Evolutionary conservation across 805 yeast species (phyloP).

Genomic region (Metschnikowia noctiluminum): DNA sequence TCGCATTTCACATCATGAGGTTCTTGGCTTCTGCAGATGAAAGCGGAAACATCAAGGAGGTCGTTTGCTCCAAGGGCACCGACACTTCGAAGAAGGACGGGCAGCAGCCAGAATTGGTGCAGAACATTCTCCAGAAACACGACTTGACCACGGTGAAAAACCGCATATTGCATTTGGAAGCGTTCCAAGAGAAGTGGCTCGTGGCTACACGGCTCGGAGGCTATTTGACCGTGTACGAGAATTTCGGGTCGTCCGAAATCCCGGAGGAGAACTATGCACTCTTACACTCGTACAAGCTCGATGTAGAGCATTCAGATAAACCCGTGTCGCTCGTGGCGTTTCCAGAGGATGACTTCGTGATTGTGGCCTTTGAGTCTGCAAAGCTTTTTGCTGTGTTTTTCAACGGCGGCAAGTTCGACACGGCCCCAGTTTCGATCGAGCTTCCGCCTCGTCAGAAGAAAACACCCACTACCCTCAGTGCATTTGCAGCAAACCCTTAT

Average conservation of each 20-base stretch:
- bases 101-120: conserved; percentile 57
- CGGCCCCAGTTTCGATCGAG: conserved; percentile 28
- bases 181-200: conserved; percentile 32
- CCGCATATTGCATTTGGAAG: conserved; percentile 33
- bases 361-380: conserved; percentile 48
- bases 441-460: conserved; percentile 9
- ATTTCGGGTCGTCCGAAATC: conserved; percentile 19
- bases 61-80: conserved; percentile 62
- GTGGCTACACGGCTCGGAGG: conserved; percentile 46
- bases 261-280: conserved; percentile 37
- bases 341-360: conserved; percentile 27
- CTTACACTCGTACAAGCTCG: conserved; percentile 30
- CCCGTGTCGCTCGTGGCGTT: conserved; percentile 33
- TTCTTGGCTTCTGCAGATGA: conserved; percentile 64
- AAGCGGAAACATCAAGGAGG: conserved; percentile 62
- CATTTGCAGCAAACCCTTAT: conserved; percentile 47
- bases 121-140: conserved; percentile 35
- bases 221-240: conserved; percentile 37
- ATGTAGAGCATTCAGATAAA: conserved; percentile 22
- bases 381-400: conserved; percentile 38
- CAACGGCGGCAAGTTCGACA: conserved; percentile 27
- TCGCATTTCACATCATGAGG: too few relatives aligned
- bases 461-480: conserved; percentile 36
- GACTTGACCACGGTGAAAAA: conserved; percentile 26
- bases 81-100: conserved; percentile 75